phyloP scores from a whole-genome alignment of 2,329 filamentous ascomycete species.

The Fusarium euwallaceae region DNA sequence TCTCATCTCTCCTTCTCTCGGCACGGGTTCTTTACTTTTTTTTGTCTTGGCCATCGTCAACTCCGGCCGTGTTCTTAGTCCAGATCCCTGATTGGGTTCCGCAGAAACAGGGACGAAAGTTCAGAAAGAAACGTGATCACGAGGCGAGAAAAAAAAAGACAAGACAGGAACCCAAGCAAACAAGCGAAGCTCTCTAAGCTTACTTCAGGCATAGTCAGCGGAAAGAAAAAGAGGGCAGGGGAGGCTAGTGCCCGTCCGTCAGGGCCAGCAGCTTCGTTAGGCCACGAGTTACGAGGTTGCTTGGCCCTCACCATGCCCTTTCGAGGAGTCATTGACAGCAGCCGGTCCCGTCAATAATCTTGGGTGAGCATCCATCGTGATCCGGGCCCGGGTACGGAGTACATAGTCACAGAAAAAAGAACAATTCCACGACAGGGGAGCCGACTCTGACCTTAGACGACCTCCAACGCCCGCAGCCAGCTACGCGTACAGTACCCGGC shows the following conservation, averaged over 20 bases:
- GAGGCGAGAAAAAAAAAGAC: constrained; percentile 24
- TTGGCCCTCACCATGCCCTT: constrained; percentile 14
- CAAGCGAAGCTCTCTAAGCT: constrained; percentile 20
- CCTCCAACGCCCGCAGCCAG: constrained; percentile 17
- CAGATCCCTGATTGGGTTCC: constrained; percentile 20
- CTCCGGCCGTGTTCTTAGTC: neutral
- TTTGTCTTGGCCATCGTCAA: constrained; percentile 1
- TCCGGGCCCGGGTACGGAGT: constrained; percentile 18
- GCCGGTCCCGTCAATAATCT: constrained; percentile 15
- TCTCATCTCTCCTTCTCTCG: constrained; percentile 16
- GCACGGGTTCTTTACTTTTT: constrained; percentile 19
- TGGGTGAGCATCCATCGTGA: constrained; percentile 26
- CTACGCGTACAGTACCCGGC: constrained; percentile 29
- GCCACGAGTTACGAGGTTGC: constrained; percentile 10
- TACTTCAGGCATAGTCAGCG: constrained; percentile 20
- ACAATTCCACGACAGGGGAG: constrained; percentile 47
- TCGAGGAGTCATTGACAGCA: constrained; percentile 34
- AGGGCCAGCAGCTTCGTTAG: constrained; percentile 24
- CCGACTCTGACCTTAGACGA: neutral
- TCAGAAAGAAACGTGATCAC: constrained; percentile 25
- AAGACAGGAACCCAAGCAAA: constrained; percentile 15
- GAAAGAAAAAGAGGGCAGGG: constrained; percentile 24
- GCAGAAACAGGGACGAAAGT: neutral
- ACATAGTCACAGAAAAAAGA: constrained; percentile 43
- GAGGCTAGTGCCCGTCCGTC: constrained; percentile 29